These are phyloP conservation scores for Hypoxylon sp. DNA, from an alignment of 2,329 filamentous ascomycete species.

Conservation along the genomic window DNA sequence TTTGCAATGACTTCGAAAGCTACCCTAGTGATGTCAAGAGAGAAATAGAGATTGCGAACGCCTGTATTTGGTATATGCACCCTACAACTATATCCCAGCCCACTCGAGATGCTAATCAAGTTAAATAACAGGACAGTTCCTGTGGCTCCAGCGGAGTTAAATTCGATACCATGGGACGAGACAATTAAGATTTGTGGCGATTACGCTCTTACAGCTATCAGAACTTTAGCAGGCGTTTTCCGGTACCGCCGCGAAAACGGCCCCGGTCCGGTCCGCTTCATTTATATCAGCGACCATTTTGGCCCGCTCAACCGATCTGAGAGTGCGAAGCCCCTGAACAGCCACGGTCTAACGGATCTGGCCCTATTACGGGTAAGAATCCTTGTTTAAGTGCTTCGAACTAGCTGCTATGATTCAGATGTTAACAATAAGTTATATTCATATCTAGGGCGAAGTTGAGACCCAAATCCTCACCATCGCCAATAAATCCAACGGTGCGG, in stretches of 20 bases:
- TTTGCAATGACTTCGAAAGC: background rate
- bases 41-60: background rate
- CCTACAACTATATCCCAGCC: background rate
- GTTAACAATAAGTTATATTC: background rate
- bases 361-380: background rate
- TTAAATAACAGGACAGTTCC: background rate
- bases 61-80: slow-evolving; percentile 1
- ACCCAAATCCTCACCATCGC: background rate
- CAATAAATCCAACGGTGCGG: background rate
- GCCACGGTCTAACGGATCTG: background rate
- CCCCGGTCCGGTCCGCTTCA: background rate
- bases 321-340: background rate
- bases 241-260: background rate
- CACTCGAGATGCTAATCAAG: background rate
- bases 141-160: background rate
- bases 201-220: background rate
- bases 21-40: background rate
- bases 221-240: background rate
- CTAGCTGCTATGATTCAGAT: background rate
- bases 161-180: background rate
- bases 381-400: background rate
- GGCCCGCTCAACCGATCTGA: background rate
- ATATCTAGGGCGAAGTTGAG: background rate
- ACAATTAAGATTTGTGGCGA: background rate
- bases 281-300: slow-evolving; percentile 1